Evolutionary conservation across 768 basidiomycete genomes (phyloP), one percentile per base, ranked within the genome.

Genomic region (Boletus subcaerulescens): DNA sequence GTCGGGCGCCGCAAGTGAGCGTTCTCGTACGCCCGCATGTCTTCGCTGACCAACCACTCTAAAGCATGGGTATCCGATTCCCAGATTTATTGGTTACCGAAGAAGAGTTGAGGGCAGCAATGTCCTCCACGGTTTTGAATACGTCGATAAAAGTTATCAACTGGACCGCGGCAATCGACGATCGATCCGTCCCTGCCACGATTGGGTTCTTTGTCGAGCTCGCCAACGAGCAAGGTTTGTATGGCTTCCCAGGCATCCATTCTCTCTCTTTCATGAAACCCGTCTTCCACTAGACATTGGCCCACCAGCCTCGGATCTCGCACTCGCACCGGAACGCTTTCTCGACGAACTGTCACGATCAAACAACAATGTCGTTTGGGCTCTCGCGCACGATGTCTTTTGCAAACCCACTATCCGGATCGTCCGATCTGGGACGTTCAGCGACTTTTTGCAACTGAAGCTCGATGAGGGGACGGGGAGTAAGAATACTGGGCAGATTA

Each of bases 371-470:
- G 5, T 58, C 18, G 2, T 9, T 3, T 53, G 22, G 26, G 40
- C 32, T 14, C n/a, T 48, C 24, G 14, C 40, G 5, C 36, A 36
- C 11, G 55, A 42, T 0, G 1, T 8, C 5, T 20, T 60, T 3
- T 29, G 54, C 17, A 47, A 53, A n/a, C 67, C 65, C 18, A 64
- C 63, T 17, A 41, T 68, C 18, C 45, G 65, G 38, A 48, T 69
- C 11, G 60, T 67, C 20, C 38, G 47, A 43, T 9, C 47, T 7
- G 65, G 59, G 17, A 67, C 67, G 12, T 68, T 68, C 42, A 57
- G 55, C 12, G 63, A 53, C 3, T 69, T 58, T 39, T 45, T 55
- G n/a, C 58, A 54, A 24, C 36, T 53, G 38, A 67, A 48, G 18
- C 45, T 52, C 6, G 60, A 68, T 33, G 50, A 52, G 38, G 47